Percentiles rank a stretch among this genome's conserved stretches.
Conservation (phyloP, 257 asterid species). For the Nicotiana obtusifolia region DNA sequence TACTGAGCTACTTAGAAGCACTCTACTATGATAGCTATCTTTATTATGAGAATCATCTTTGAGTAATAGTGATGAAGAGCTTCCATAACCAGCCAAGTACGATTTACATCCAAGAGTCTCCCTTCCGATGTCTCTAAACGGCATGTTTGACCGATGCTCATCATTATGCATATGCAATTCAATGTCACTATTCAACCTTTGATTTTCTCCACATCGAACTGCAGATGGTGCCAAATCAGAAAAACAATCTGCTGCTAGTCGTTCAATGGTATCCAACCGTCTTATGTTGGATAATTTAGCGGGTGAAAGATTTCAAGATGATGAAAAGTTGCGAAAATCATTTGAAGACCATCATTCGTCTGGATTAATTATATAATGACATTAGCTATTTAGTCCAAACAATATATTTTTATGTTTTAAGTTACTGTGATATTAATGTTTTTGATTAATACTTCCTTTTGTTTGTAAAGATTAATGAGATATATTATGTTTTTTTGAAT, state of each 20-base stretch:
- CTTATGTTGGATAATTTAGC: too few relatives aligned
- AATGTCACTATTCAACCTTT: slow-evolving; percentile 30
- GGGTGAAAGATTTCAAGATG: too few relatives aligned
- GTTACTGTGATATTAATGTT: too few relatives aligned
- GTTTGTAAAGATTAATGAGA: too few relatives aligned
- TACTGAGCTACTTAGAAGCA: not conserved
- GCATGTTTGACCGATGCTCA: slow-evolving; percentile 16
- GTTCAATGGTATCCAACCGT: too few relatives aligned
- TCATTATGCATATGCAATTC: slow-evolving; percentile 19
- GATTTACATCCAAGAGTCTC: slow-evolving; percentile 23
- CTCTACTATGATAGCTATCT: slow-evolving; percentile 14
- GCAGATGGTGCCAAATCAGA: slow-evolving; percentile 13
- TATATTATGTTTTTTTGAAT: too few relatives aligned
- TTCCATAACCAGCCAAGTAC: slow-evolving; percentile 20
- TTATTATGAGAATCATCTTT: slow-evolving; percentile 31
- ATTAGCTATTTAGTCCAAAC: too few relatives aligned
- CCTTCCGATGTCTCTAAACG: slow-evolving; percentile 15
- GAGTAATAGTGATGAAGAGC: slow-evolving; percentile 26
- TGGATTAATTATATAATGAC: too few relatives aligned
- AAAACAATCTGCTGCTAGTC: slow-evolving; percentile 2
- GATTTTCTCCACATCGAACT: not conserved
- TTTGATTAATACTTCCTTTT: too few relatives aligned
- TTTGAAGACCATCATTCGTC: too few relatives aligned
- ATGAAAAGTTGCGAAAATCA: too few relatives aligned
- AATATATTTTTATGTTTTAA: too few relatives aligned